These are phyloP conservation scores for Catharanthus roseus DNA, from an alignment of 257 asterid genomes.

Conservation along the genomic window DNA sequence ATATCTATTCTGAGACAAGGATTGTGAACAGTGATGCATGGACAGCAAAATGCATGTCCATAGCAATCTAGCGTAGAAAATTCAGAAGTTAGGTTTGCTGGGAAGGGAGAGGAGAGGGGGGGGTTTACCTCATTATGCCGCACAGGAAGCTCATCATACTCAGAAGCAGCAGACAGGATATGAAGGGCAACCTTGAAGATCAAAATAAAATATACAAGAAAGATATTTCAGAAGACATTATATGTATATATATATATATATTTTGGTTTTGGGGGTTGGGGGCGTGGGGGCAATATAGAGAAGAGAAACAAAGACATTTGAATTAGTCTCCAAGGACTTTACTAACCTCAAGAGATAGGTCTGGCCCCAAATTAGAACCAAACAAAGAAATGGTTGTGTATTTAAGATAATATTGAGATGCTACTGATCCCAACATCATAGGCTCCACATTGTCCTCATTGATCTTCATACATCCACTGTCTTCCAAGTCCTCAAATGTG, in stretches of 20 bases:
- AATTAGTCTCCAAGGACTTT: constrained; percentile 11
- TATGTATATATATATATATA: too few relatives aligned
- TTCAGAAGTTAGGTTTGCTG: too few relatives aligned
- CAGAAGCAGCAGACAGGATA: constrained; percentile 79
- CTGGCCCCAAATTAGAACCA: constrained; percentile 85
- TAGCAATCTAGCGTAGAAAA: not conserved
- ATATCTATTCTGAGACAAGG: not conserved
- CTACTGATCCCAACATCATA: constrained; percentile 90
- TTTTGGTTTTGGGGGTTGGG: too few relatives aligned
- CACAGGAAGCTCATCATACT: constrained; percentile 94
- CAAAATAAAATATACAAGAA: constrained; percentile 5
- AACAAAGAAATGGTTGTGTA: constrained; percentile 94
- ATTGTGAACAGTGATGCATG: not conserved
- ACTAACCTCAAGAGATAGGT: constrained; percentile 88
- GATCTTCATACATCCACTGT: constrained; percentile 86
- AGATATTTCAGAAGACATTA: constrained; percentile 2
- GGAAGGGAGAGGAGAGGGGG: too few relatives aligned
- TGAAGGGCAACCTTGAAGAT: constrained; percentile 69
- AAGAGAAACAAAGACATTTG: not conserved
- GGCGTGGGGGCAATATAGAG: not conserved
- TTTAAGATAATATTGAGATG: constrained; percentile 88
- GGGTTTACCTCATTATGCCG: constrained; percentile 95
- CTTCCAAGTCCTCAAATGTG: constrained; percentile 98
- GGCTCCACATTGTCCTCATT: constrained; percentile 82
- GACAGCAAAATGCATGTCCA: not conserved